Conservation (phyloP, 345 rosid genomes). For the Eucalyptus erythrocorys region DNA sequence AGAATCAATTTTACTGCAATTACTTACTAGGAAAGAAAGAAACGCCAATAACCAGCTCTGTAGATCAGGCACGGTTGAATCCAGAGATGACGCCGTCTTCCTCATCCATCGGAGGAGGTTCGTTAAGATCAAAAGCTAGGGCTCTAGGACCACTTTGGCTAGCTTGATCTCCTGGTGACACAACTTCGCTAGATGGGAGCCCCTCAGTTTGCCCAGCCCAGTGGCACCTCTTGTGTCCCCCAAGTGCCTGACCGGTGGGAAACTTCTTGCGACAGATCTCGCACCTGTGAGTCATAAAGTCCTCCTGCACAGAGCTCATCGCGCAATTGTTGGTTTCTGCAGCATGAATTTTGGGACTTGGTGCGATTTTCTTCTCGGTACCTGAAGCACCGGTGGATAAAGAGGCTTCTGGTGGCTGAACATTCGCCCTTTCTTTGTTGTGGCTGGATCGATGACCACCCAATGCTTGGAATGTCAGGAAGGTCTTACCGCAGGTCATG, state of each 20-base stretch:
- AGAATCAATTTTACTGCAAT: not conserved
- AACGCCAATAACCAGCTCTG: not conserved
- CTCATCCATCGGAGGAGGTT: conserved; percentile 7
- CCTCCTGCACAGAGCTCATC: not conserved
- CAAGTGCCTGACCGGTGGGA: conserved; percentile 4
- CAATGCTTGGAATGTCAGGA: conserved; percentile 1
- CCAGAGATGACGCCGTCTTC: not conserved
- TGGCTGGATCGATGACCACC: conserved; percentile 14
- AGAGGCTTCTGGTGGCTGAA: not conserved
- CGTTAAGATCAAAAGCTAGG: conserved; percentile 14
- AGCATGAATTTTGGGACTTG: not conserved
- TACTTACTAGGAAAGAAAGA: not conserved
- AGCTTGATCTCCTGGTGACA: not conserved
- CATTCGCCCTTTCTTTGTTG: not conserved
- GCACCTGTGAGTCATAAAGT: not conserved
- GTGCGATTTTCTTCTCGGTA: not conserved
- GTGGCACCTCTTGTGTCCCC: conserved; percentile 10
- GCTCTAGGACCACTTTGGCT: not conserved
- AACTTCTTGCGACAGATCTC: conserved; percentile 3
- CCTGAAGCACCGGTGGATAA: not conserved
- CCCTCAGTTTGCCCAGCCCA: not conserved
- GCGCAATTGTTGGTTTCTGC: not conserved
- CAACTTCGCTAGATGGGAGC: not conserved
- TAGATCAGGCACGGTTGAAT: not conserved
- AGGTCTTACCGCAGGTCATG: not conserved